phyloP scores from a whole-genome alignment of 805 yeast species.

The Yarrowia sp. region DNA sequence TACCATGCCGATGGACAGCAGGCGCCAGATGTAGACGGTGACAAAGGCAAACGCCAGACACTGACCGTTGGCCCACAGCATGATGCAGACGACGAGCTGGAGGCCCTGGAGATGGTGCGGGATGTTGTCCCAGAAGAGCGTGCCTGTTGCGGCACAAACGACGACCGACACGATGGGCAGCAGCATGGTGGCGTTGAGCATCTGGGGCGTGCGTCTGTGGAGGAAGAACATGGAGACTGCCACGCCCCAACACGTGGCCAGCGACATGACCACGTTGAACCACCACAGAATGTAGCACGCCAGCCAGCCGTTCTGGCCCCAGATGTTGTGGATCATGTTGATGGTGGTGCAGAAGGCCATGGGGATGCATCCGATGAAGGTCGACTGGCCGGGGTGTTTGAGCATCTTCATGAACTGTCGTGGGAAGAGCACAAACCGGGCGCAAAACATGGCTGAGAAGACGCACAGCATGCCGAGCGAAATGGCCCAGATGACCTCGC shows the following conservation, averaged over 20 bases:
- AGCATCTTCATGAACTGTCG: conserved; percentile 49
- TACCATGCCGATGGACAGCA: conserved; percentile 66
- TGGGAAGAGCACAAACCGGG: conserved; percentile 53
- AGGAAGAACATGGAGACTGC: conserved; percentile 59
- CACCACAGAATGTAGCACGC: conserved; percentile 76
- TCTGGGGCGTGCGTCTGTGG: conserved; percentile 49
- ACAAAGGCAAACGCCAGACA: conserved; percentile 63
- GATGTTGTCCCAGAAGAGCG: conserved; percentile 56
- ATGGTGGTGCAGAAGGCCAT: conserved; percentile 80
- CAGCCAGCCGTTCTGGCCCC: conserved; percentile 55
- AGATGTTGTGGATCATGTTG: conserved; percentile 59
- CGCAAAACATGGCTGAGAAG: conserved; percentile 54
- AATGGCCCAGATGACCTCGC: conserved; percentile 68
- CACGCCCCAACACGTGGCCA: conserved; percentile 67
- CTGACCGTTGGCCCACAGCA: conserved; percentile 76
- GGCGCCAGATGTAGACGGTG: conserved; percentile 65
- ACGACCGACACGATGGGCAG: conserved; percentile 83
- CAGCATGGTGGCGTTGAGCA: conserved; percentile 64
- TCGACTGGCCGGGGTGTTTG: conserved; percentile 57
- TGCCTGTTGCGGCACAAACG: conserved; percentile 77
- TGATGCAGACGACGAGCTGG: conserved; percentile 60
- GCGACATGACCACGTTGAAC: conserved; percentile 62
- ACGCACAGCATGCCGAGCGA: conserved; percentile 57
- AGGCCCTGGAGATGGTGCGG: conserved; percentile 58
- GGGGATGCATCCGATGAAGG: conserved; percentile 77